Percentiles rank a stretch among this genome's conserved stretches.
These are phyloP conservation scores for Elsinoe arachidis DNA, from an alignment of 2,329 filamentous ascomycete genomes.

Conservation along the genomic window DNA sequence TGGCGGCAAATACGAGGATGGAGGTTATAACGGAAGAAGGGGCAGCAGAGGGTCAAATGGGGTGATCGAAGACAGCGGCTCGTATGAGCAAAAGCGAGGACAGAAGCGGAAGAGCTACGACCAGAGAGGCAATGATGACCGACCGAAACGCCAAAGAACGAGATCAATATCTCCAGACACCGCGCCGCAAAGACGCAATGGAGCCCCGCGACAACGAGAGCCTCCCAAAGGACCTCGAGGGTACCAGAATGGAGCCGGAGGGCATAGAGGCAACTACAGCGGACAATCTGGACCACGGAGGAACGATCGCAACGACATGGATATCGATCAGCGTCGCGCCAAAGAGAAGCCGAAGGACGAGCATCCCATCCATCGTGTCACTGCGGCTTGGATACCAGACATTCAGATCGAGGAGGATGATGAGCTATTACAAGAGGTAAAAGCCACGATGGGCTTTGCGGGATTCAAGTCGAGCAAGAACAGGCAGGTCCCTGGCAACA, in stretches of 20 bases:
- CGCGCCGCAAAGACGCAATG: not conserved
- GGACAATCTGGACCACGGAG: not conserved
- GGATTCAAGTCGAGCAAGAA: constrained; percentile 80
- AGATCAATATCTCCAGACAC: constrained; percentile 6
- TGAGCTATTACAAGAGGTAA: constrained; percentile 53
- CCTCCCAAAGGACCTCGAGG: constrained; percentile 10
- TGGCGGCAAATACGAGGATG: not conserved
- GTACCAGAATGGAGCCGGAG: not conserved
- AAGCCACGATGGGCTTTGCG: constrained; percentile 82
- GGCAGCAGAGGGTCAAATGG: not conserved
- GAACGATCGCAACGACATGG: not conserved
- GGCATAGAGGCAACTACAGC: constrained; percentile 1
- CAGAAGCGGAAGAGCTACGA: constrained; percentile 12
- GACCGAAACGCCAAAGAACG: not conserved
- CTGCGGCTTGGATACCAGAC: constrained; percentile 12
- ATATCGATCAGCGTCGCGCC: not conserved
- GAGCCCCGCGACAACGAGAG: not conserved
- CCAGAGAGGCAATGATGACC: constrained; percentile 2
- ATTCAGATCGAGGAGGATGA: constrained; percentile 20
- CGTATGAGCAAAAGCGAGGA: constrained; percentile 11
- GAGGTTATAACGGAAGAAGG: not conserved
- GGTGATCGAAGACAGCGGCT: not conserved
- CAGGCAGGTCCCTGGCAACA: constrained; percentile 80
- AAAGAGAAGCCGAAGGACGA: not conserved
- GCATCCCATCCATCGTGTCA: not conserved